These are phyloP conservation scores for Teunomyces kruisii DNA, from an alignment of 805 yeast species.

Conservation along the genomic window DNA sequence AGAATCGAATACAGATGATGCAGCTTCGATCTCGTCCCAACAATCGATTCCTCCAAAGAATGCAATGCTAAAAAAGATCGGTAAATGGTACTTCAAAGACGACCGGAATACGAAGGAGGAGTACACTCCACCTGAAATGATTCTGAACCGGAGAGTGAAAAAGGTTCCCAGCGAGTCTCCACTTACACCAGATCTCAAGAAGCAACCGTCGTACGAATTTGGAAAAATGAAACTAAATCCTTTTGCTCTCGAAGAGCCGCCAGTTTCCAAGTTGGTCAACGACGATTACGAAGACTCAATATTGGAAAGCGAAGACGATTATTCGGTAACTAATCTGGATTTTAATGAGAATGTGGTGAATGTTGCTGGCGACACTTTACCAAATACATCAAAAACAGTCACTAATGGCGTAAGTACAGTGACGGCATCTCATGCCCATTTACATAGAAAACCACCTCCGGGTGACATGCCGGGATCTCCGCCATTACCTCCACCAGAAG, in stretches of 20 bases:
- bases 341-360: slow-evolving; percentile 1
- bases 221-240: slow-evolving; percentile 10
- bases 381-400: neutral
- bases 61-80: slow-evolving; percentile 55
- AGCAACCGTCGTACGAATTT: slow-evolving; percentile 21
- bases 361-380: slow-evolving; percentile 4
- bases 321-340: neutral
- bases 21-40: neutral
- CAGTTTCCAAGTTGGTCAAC: neutral
- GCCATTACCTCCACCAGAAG: neutral
- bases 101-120: slow-evolving; percentile 21
- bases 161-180: neutral
- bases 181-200: neutral
- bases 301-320: neutral
- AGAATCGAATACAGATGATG: neutral
- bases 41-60: slow-evolving; percentile 9
- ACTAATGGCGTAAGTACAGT: slow-evolving; percentile 1
- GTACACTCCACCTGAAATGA: slow-evolving; percentile 65
- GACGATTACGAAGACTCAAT: neutral
- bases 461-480: neutral
- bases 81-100: slow-evolving; percentile 66
- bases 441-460: neutral
- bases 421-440: neutral
- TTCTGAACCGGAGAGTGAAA: slow-evolving; percentile 48
- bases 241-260: neutral